phyloP scores from a whole-genome alignment of 495 filamentous ascomycete species.

The Clavariopsis aquatica region DNA sequence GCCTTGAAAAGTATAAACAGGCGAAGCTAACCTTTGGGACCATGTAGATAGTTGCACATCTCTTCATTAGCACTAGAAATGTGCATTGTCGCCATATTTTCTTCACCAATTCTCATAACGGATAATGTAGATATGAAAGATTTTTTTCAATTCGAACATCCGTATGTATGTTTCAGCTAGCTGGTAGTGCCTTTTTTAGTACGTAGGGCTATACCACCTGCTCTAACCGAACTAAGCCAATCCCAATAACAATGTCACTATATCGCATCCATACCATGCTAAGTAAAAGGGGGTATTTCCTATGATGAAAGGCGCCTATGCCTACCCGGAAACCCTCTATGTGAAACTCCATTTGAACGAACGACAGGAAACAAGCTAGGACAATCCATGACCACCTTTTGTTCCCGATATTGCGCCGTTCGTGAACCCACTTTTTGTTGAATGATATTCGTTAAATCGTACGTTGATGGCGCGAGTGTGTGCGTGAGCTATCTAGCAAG shows the following conservation, averaged over 20 bases:
- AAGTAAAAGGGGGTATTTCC: constrained; percentile 10
- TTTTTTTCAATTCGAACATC: background rate
- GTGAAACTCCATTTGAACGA: background rate
- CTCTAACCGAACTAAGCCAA: no score
- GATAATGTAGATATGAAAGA: background rate
- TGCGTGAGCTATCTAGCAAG: background rate
- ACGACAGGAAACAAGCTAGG: background rate
- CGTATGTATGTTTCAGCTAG: background rate
- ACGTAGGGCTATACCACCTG: no score
- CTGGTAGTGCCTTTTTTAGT: background rate
- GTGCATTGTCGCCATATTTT: no score
- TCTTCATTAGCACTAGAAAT: no score
- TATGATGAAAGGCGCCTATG: background rate
- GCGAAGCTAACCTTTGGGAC: no score
- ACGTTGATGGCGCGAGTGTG: background rate
- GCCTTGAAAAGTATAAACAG: no score
- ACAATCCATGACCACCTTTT: background rate
- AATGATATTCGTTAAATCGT: constrained; percentile 2
- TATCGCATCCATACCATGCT: background rate
- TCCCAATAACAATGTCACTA: background rate
- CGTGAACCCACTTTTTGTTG: constrained; percentile 1
- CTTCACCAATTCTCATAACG: background rate
- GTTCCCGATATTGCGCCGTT: background rate
- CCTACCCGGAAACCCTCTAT: background rate
- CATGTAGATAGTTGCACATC: no score